Evolutionary conservation across 2,329 filamentous ascomycete species (phyloP).

Genomic region (Claviceps maximensis): DNA sequence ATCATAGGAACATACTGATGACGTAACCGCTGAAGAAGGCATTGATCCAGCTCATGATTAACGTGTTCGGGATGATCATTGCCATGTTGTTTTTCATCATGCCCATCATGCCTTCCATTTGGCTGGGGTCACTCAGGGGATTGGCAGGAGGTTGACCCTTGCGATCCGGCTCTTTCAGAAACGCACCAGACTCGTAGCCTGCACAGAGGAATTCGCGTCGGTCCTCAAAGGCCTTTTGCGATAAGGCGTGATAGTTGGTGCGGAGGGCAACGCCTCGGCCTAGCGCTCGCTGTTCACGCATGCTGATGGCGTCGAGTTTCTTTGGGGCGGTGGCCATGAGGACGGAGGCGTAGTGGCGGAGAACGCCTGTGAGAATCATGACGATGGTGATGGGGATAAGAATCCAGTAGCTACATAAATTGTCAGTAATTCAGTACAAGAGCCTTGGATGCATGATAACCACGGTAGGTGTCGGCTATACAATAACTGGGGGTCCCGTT

Average conservation of each 20-base stretch:
- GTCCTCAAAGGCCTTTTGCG: slow-evolving; percentile 60
- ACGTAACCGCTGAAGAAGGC: slow-evolving; percentile 98
- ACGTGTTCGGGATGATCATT: slow-evolving; percentile 97
- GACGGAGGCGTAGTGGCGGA: slow-evolving; percentile 93
- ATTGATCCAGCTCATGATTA: slow-evolving; percentile 99
- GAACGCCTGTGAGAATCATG: slow-evolving; percentile 91
- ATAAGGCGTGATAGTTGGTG: slow-evolving; percentile 67
- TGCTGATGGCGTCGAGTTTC: slow-evolving; percentile 57
- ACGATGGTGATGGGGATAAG: slow-evolving; percentile 92
- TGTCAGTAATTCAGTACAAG: slow-evolving; percentile 1
- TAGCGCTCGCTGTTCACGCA: slow-evolving; percentile 78
- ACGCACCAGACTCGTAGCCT: slow-evolving; percentile 74
- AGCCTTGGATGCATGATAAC: neutral
- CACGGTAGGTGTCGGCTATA: slow-evolving; percentile 32
- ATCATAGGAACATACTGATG: slow-evolving; percentile 50
- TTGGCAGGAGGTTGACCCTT: slow-evolving; percentile 82
- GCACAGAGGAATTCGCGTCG: slow-evolving; percentile 71
- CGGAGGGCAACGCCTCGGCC: slow-evolving; percentile 76
- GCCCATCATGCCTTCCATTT: slow-evolving; percentile 99
- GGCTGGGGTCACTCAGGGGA: slow-evolving; percentile 86
- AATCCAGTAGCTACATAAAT: slow-evolving; percentile 78
- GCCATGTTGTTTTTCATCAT: slow-evolving; percentile 99
- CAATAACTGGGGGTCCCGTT: slow-evolving; percentile 97
- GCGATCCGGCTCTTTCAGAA: slow-evolving; percentile 76
- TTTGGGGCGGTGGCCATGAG: slow-evolving; percentile 79